Conservation (phyloP, 768 basidiomycete species). For the Suillus alpinus region DNA sequence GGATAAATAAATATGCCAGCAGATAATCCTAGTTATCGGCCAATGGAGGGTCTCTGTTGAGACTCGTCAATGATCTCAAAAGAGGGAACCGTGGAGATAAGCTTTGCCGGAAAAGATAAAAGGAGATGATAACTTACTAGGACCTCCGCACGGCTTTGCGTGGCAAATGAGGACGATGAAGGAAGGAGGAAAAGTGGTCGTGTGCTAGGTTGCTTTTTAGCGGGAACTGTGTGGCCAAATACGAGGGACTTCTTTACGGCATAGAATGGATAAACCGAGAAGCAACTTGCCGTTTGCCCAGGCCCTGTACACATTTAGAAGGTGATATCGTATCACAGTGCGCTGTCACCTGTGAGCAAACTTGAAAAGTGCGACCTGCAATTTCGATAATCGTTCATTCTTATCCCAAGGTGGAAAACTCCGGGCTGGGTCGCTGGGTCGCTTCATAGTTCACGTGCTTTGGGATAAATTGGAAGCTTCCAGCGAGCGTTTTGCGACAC, state of each 20-base stretch:
- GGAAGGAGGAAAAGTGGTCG: neutral
- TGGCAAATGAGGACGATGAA: neutral
- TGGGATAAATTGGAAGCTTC: neutral
- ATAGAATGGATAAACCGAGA: neutral
- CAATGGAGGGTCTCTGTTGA: neutral
- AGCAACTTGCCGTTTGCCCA: neutral
- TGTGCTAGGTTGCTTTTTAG: neutral
- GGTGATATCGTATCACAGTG: neutral
- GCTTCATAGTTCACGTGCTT: neutral
- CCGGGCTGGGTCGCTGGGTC: neutral
- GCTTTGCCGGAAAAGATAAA: neutral
- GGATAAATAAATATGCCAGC: neutral
- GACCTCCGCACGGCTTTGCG: neutral
- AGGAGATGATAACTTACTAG: neutral
- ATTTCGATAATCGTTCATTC: neutral
- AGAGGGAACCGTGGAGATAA: neutral
- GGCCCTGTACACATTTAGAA: neutral
- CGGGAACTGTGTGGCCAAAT: neutral
- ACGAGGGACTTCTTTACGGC: neutral
- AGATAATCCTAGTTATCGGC: neutral
- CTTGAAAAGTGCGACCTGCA: neutral
- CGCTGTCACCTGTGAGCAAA: neutral
- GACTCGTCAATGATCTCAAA: neutral
- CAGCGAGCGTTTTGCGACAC: neutral
- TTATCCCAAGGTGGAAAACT: neutral